Base-by-base conservation (phyloP, 805 yeast species). In the Komagataella pastoris region DNA sequence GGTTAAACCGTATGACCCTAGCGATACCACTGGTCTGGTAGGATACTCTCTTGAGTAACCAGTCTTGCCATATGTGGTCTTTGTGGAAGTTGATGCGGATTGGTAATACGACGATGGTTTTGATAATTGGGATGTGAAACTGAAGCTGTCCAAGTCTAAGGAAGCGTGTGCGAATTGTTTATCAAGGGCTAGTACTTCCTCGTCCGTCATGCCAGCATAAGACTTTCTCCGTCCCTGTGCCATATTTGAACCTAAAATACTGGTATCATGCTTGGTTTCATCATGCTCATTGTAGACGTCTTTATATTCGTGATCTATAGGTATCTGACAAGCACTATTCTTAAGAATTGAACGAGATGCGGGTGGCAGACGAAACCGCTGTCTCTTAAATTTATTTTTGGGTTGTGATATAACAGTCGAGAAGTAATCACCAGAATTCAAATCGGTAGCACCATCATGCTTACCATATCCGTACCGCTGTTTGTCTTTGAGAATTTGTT, bases 181-280 rank as follows among this genome's bases (percentile, higher is more conserved):
- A 60, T 78, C 83, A 54, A 78, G 63, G 10, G 76, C 78, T 63
- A 77, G 60, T 53, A 78, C 65, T 60, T 78, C 82, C 52, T 75
- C 79, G 59, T 74, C 70, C 14, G 80, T 68, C 80, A 78, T 73
- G 14, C 69, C 77, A 40, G 73, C 68, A 56, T 74, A 72, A 48
- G 76, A 71, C 56, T 76, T 74, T 51, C 77, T 62, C 58, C 54
- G 48, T 51, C 46, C 52, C 44, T 17, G 17, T 21, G 50, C 24
- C 19, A 23, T 43, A n/a, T 12, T 40, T 14, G 40, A 19, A 24
- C 30, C 19, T 2, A 43, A 14, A 4, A 17, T 4, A 17, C 17
- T 40, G 14, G 14, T 47, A 7, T 36, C 52, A 5, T 43, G 52
- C 21, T 49, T 53, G 24, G 49, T 52, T 2, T 51, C 52, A 3